A percentile compares a stretch with the other conserved stretches of the same genome.
Conservation (phyloP, 2,329 filamentous ascomycete species). For the Fusarium sterilihyphosum region DNA sequence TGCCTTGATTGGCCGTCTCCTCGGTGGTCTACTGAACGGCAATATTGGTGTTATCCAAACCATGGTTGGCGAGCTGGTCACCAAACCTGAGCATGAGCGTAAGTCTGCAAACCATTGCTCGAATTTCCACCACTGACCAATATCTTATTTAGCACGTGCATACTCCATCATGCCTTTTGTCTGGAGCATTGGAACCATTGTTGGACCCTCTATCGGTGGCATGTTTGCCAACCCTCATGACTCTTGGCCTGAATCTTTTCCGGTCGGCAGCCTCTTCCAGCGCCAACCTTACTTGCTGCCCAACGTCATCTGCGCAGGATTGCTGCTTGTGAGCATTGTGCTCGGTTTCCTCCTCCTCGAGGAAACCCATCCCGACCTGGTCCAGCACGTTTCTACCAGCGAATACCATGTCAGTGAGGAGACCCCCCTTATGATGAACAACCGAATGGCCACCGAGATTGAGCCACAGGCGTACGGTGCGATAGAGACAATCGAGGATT, state of each 20-base stretch:
- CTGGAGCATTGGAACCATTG: conserved; percentile 89
- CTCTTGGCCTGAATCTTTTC: conserved; percentile 78
- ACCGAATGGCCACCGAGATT: conserved; percentile 74
- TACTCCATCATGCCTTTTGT: conserved; percentile 95
- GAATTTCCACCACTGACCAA: neutral
- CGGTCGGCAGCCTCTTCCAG: conserved; percentile 74
- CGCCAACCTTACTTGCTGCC: conserved; percentile 88
- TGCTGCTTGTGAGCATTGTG: conserved; percentile 82
- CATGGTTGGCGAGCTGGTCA: conserved; percentile 90
- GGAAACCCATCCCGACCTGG: conserved; percentile 89
- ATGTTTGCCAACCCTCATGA: conserved; percentile 82
- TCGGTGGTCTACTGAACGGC: conserved; percentile 87
- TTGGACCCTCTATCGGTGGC: conserved; percentile 89
- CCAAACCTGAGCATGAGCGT: conserved; percentile 87
- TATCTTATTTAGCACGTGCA: conserved; percentile 72
- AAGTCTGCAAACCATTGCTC: conserved; percentile 53
- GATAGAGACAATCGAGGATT: conserved; percentile 58
- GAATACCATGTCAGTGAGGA: conserved; percentile 68
- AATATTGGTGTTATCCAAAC: conserved; percentile 93
- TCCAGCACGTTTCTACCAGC: conserved; percentile 57
- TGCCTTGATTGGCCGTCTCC: conserved; percentile 77
- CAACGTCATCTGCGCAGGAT: conserved; percentile 81
- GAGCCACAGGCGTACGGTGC: conserved; percentile 84
- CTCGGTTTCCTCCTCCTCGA: conserved; percentile 83
- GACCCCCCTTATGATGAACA: conserved; percentile 79